Percentiles rank a stretch among this genome's conserved stretches.
Conservation (phyloP, 495 filamentous ascomycete genomes). For the Chaetomium tenue region DNA sequence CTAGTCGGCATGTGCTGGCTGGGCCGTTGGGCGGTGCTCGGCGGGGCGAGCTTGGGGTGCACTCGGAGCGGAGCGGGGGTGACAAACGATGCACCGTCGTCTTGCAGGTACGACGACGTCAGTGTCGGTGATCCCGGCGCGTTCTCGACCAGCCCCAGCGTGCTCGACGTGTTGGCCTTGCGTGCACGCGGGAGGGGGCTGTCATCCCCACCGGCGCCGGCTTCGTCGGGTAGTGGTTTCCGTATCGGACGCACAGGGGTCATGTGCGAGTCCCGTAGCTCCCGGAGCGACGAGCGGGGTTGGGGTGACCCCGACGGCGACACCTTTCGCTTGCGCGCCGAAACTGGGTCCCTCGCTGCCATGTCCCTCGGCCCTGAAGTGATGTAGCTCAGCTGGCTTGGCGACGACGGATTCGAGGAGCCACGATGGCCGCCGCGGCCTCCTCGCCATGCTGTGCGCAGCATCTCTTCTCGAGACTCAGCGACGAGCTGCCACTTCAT, state of each 20-base stretch:
- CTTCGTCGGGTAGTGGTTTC: slow-evolving; percentile 47
- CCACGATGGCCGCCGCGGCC: slow-evolving; percentile 58
- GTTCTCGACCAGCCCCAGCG: slow-evolving; percentile 59
- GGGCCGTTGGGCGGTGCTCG: slow-evolving; percentile 83
- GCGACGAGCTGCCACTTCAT: slow-evolving; percentile 96
- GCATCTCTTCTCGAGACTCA: slow-evolving; percentile 72
- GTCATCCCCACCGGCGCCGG: slow-evolving; percentile 47
- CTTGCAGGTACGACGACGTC: slow-evolving; percentile 59
- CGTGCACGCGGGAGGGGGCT: slow-evolving; percentile 54
- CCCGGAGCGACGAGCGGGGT: slow-evolving; percentile 45
- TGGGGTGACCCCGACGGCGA: slow-evolving; percentile 52
- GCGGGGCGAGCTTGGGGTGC: slow-evolving; percentile 79
- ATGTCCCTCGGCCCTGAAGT: slow-evolving; percentile 49
- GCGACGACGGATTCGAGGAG: slow-evolving; percentile 58
- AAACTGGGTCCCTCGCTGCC: slow-evolving; percentile 43
- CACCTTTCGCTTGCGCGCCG: slow-evolving; percentile 50
- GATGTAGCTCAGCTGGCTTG: slow-evolving; percentile 52
- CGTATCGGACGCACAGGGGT: slow-evolving; percentile 62
- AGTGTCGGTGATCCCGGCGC: slow-evolving; percentile 66
- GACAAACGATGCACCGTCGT: slow-evolving; percentile 59
- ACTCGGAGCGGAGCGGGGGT: slow-evolving; percentile 84
- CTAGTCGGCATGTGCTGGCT: slow-evolving; percentile 94
- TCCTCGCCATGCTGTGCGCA: slow-evolving; percentile 47
- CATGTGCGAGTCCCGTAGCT: slow-evolving; percentile 49
- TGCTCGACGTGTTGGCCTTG: slow-evolving; percentile 44